Evolutionary conservation across 1,284 basidiomycete genomes (phyloP), one percentile per base, ranked within the genome.

Genomic region (Wolfiporia cocos): DNA sequence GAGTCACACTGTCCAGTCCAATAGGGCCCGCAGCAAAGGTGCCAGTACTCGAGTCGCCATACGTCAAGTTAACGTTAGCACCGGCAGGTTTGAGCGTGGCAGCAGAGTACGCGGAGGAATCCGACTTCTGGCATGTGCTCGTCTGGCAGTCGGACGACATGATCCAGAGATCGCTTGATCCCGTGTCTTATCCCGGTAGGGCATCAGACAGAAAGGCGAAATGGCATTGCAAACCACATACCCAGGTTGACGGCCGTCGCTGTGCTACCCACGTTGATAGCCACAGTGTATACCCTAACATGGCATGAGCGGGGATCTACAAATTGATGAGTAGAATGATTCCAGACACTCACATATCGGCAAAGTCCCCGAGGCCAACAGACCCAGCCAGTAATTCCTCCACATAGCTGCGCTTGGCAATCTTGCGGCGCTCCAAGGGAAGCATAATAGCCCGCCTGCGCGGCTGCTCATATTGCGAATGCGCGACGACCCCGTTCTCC

Each of bases 1-100:
- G 48, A 4, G 57, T 58, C 30, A 59, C 64, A 3, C 54, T 61
- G 40, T 67, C 66, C 39, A 53, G 49, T 3, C 59, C 62, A 17
- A 68, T 55, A 11, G 65, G 63, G 0, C 67, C 67, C 10, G 48
- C 46, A 29, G 67, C 67, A 32, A 53, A 54, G 0, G 67, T 67
- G 3, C 65, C 65, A 2, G 64, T 62, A 6, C 48, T 53, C 11
- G 66, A 67, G 38, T 69, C 67, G 24, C 67, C 67, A 34, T 59
- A 66, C 30, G 48, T 44, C 31, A 66, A 46, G 31, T 46, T 35
- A 12, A 68, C 65, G 24, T 44, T 46, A 9, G 55, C 51, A 3
- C 63, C 64, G n/a, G 56, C 54, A 14, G 48, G 28, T 15, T 52
- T 51, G 41, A 62, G 55, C 15, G 53, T 46, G 4, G 59, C 44